A percentile compares a stretch with the other conserved stretches of the same genome.
These are phyloP conservation scores for Trapa incisa DNA, from an alignment of 345 rosid species.

Conservation along the genomic window DNA sequence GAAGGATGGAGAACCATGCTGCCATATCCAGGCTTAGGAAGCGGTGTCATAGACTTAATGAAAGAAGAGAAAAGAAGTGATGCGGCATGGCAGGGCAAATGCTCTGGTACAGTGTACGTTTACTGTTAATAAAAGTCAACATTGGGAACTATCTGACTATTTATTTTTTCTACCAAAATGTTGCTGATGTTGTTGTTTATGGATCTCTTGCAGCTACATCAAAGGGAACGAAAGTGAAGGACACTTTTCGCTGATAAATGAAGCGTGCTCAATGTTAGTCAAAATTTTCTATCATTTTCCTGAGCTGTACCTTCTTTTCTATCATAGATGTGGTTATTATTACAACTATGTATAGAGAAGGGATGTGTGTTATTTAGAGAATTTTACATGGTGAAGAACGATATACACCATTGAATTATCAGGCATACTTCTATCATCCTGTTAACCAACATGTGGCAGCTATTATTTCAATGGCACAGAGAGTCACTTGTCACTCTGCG, in stretches of 20 bases:
- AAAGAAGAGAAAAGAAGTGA: slow-evolving; percentile 61
- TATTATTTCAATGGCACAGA: not conserved
- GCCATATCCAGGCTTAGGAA: slow-evolving; percentile 61
- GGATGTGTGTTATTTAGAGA: not conserved
- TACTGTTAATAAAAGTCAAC: slow-evolving; percentile 8
- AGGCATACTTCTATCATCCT: not conserved
- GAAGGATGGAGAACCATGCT: slow-evolving; percentile 47
- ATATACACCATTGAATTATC: not conserved
- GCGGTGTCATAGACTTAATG: slow-evolving; percentile 48
- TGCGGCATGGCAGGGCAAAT: slow-evolving; percentile 84
- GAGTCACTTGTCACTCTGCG: not conserved
- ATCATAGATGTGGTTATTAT: not conserved
- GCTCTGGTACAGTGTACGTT: slow-evolving; percentile 99
- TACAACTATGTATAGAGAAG: not conserved
- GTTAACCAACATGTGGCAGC: not conserved
- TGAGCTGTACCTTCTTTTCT: not conserved
- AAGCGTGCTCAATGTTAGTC: slow-evolving; percentile 96
- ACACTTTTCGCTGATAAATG: slow-evolving; percentile 81
- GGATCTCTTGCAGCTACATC: slow-evolving; percentile 53
- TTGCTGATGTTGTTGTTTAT: slow-evolving; percentile 3
- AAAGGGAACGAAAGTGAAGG: slow-evolving; percentile 85
- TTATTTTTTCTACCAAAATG: not conserved
- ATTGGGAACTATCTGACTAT: not conserved
- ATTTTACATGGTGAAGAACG: not conserved
- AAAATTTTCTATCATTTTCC: slow-evolving; percentile 5